Evolutionary conservation across 352 stramenopile species (phyloP).

Genomic region (Globisporangium orthogonon): DNA sequence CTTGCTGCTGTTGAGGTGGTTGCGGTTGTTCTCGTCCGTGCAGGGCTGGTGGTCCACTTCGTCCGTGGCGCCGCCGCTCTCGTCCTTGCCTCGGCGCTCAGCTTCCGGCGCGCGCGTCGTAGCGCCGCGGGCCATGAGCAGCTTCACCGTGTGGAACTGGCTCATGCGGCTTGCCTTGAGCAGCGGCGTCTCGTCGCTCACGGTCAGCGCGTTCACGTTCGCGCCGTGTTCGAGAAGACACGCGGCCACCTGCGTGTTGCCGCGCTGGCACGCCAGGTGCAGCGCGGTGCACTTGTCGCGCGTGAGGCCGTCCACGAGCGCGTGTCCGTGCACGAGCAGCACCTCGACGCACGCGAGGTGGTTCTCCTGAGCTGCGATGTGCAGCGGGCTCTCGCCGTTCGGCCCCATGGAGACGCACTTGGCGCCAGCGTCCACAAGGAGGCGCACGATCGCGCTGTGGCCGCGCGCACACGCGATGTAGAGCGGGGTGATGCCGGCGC

Average conservation of each 20-base stretch:
- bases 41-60: slow-evolving; percentile 17
- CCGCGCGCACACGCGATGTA: slow-evolving; percentile 76
- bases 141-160: slow-evolving; percentile 69
- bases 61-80: slow-evolving; percentile 11
- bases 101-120: slow-evolving; percentile 20
- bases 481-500: slow-evolving; percentile 56
- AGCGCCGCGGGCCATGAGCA: slow-evolving; percentile 52
- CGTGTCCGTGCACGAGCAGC: slow-evolving; percentile 39
- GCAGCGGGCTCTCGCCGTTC: slow-evolving; percentile 66
- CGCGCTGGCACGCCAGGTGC: slow-evolving; percentile 71
- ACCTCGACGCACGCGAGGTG: slow-evolving; percentile 62
- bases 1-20: slow-evolving; percentile 7
- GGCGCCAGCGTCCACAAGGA: slow-evolving; percentile 53
- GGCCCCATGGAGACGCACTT: slow-evolving; percentile 48
- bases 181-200: slow-evolving; percentile 58
- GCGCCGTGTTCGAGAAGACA: slow-evolving; percentile 66
- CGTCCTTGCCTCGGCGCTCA: slow-evolving; percentile 16
- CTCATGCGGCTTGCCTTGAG: slow-evolving; percentile 82
- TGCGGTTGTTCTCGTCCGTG: slow-evolving; percentile 12
- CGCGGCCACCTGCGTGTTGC: slow-evolving; percentile 61
- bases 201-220: slow-evolving; percentile 55
- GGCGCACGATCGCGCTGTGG: slow-evolving; percentile 46
- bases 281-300: slow-evolving; percentile 60
- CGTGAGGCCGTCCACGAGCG: slow-evolving; percentile 49
- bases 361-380: slow-evolving; percentile 81